Conservation (phyloP, 129 eudicot genomes). For the Cynara cardunculus region DNA sequence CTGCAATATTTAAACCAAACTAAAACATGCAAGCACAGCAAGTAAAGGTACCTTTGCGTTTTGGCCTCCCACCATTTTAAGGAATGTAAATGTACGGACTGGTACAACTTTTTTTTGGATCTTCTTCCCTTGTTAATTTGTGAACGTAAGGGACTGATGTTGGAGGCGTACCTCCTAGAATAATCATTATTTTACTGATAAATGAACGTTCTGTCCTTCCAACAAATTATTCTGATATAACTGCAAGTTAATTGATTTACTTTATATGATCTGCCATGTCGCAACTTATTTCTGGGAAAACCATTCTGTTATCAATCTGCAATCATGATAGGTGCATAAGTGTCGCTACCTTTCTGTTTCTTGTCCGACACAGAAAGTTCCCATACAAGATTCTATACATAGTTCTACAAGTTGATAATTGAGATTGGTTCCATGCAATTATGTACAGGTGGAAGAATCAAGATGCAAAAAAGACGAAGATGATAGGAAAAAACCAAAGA, state of each 20-base stretch:
- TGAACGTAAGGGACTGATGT: not conserved
- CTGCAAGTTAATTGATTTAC: not conserved
- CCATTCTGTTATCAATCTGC: not conserved
- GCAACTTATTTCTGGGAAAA: not conserved
- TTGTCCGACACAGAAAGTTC: not conserved
- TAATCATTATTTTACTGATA: not conserved
- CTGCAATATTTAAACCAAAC: slow-evolving; percentile 1
- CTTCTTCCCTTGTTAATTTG: not conserved
- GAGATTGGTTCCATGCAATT: not conserved
- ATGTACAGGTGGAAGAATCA: slow-evolving; percentile 16
- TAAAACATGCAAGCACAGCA: not conserved
- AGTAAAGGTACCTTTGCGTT: not conserved
- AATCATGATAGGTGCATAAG: not conserved
- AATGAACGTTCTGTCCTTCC: not conserved
- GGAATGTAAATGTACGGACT: not conserved
- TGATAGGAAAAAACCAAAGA: slow-evolving; percentile 12
- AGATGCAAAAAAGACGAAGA: slow-evolving; percentile 33
- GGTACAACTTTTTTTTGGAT: not conserved
- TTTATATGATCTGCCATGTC: not conserved
- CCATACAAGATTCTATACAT: not conserved
- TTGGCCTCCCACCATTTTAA: not conserved
- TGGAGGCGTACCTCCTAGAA: not conserved
- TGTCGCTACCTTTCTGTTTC: not conserved
- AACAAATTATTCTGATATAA: not conserved
- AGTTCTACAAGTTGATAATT: not conserved